Conservation (phyloP, 306 rosid genomes). For the Inga laurina region DNA sequence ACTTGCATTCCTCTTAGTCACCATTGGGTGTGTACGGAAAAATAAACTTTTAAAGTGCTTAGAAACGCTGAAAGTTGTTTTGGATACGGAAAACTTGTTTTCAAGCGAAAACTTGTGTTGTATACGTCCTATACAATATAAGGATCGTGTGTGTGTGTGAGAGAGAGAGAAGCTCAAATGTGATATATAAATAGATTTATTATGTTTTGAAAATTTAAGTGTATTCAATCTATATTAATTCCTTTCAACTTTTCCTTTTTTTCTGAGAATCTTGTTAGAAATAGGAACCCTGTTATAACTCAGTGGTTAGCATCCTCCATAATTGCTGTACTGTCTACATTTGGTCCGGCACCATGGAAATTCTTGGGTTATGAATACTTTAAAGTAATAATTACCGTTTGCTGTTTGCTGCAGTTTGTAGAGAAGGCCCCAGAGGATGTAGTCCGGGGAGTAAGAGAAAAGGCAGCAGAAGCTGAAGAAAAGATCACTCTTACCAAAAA, state of each 20-base stretch:
- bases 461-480: constrained; percentile 82
- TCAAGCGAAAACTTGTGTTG: background rate
- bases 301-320: background rate
- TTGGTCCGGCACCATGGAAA: background rate
- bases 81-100: background rate
- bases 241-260: background rate
- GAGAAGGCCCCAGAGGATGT: constrained; percentile 87
- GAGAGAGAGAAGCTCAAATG: background rate
- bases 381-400: constrained; percentile 11
- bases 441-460: constrained; percentile 76
- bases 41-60: background rate
- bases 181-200: background rate
- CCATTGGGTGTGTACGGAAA: background rate
- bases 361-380: constrained; percentile 16
- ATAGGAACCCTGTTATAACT: background rate
- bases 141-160: background rate
- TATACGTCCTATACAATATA: background rate
- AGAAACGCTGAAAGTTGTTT: background rate
- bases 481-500: constrained; percentile 78
- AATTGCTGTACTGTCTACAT: background rate
- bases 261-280: background rate
- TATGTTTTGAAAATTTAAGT: background rate
- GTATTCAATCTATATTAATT: background rate
- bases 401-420: constrained; percentile 61
- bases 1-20: background rate